These are phyloP conservation scores for Plasmodium adleri DNA, from an alignment of 169 alveolate genomes.

Conservation along the genomic window DNA sequence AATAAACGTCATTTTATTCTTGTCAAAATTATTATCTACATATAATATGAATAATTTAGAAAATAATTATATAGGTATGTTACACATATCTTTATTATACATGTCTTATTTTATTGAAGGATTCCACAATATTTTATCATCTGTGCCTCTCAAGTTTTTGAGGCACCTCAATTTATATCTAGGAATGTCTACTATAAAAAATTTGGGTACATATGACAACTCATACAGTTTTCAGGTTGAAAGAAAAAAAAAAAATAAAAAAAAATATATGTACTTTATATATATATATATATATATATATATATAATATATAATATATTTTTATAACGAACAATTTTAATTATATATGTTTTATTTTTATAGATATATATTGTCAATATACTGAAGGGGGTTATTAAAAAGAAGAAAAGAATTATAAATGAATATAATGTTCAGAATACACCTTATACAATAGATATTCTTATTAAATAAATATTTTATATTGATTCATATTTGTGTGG, in stretches of 20 bases:
- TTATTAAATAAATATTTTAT: slow-evolving; percentile 22
- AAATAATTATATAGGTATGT: slow-evolving; percentile 59
- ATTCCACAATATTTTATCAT: slow-evolving; percentile 9
- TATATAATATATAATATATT: neutral
- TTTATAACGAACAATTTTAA: neutral
- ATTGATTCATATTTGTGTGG: neutral
- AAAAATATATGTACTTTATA: neutral
- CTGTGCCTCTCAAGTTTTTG: slow-evolving; percentile 15
- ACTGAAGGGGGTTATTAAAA: slow-evolving; percentile 30
- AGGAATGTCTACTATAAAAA: neutral
- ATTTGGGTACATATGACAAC: slow-evolving; percentile 34
- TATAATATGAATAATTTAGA: slow-evolving; percentile 27
- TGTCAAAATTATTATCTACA: slow-evolving; percentile 26
- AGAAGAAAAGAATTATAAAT: slow-evolving; percentile 16
- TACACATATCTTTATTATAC: slow-evolving; percentile 49
- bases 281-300: neutral
- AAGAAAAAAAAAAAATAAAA: neutral
- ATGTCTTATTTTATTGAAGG: slow-evolving; percentile 31
- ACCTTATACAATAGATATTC: slow-evolving; percentile 63
- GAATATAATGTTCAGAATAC: slow-evolving; percentile 40
- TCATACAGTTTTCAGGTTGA: slow-evolving; percentile 48
- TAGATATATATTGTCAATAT: slow-evolving; percentile 59
- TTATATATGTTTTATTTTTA: neutral
- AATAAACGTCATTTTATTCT: neutral
- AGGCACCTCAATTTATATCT: neutral